These are phyloP conservation scores for Naganishia sp. DNA, from an alignment of 1,284 basidiomycete species.

Conservation along the genomic window DNA sequence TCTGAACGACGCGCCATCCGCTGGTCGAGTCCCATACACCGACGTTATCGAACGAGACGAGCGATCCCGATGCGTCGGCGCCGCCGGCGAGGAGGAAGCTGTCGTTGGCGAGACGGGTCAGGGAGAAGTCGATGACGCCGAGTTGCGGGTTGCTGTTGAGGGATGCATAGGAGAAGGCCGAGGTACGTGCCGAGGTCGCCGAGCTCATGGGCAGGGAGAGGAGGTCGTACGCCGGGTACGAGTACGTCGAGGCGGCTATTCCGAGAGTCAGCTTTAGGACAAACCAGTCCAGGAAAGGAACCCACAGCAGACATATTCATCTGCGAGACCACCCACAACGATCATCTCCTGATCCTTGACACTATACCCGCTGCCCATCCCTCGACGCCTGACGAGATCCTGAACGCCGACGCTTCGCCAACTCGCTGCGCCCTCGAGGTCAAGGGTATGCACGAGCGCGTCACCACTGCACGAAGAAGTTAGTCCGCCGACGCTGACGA, in stretches of 20 bases:
- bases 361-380: constrained; percentile 40
- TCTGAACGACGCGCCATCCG: constrained; percentile 47
- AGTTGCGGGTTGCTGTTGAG: constrained; percentile 44
- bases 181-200: constrained; percentile 34
- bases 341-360: constrained; percentile 41
- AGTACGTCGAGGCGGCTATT: constrained; percentile 39
- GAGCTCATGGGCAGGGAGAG: constrained; percentile 41
- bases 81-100: constrained; percentile 48
- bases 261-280: neutral
- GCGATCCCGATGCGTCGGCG: constrained; percentile 43
- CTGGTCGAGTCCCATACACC: constrained; percentile 42
- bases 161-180: constrained; percentile 45
- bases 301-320: constrained; percentile 49
- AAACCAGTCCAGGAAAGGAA: neutral
- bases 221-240: constrained; percentile 46
- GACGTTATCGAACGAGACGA: constrained; percentile 44
- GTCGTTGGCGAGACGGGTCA: constrained; percentile 39
- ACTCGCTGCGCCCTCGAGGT: constrained; percentile 35
- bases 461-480: constrained; percentile 47
- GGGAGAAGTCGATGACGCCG: constrained; percentile 51
- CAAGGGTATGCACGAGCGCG: constrained; percentile 45
- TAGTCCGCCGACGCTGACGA: constrained; percentile 50
- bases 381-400: constrained; percentile 43
- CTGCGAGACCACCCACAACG: constrained; percentile 50
- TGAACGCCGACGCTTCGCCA: constrained; percentile 44